These are phyloP conservation scores for Aspergillus sclerotialis DNA, from an alignment of 2,329 filamentous ascomycete genomes.

Conservation along the genomic window DNA sequence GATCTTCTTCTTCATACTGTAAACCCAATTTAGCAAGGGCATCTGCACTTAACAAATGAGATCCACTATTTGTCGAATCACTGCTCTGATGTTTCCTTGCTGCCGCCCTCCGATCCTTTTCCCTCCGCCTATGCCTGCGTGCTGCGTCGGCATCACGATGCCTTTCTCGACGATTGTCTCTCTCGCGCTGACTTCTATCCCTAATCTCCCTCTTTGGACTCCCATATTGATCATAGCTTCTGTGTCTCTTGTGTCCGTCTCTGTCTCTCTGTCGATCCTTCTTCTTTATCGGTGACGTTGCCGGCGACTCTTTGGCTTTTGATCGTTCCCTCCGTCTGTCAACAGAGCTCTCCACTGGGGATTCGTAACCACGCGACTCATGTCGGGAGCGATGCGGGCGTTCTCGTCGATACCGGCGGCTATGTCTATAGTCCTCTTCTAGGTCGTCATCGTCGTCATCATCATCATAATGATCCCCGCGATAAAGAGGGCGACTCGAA, in stretches of 20 bases:
- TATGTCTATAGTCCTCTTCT: constrained; percentile 14
- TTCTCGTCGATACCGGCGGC: constrained; percentile 16
- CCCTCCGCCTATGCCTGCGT: constrained; percentile 18
- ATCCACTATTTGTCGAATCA: constrained; percentile 37
- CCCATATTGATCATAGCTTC: constrained; percentile 21
- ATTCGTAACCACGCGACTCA: constrained; percentile 15
- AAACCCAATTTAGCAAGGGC: constrained; percentile 62
- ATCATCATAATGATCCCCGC: constrained; percentile 11
- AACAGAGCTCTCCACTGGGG: constrained; percentile 8
- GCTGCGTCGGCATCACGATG: constrained; percentile 12
- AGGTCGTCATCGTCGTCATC: constrained; percentile 17
- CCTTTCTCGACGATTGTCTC: constrained; percentile 9
- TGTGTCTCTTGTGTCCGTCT: constrained; percentile 22
- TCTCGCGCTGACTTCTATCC: constrained; percentile 7
- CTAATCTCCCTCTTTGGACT: constrained; percentile 14
- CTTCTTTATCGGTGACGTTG: constrained; percentile 26
- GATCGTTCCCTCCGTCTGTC: constrained; percentile 16
- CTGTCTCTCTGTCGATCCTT: constrained; percentile 26
- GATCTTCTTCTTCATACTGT: constrained; percentile 50
- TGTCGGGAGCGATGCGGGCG: constrained; percentile 12
- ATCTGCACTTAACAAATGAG: constrained; percentile 42
- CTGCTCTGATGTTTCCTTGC: constrained; percentile 33
- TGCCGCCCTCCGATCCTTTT: constrained; percentile 12
- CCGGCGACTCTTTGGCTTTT: constrained; percentile 30
- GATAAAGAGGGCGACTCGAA: constrained; percentile 9